Evolutionary conservation across 345 rosid genomes (phyloP), one percentile per base, ranked within the genome.

Genomic region (Mercurialis annua): DNA sequence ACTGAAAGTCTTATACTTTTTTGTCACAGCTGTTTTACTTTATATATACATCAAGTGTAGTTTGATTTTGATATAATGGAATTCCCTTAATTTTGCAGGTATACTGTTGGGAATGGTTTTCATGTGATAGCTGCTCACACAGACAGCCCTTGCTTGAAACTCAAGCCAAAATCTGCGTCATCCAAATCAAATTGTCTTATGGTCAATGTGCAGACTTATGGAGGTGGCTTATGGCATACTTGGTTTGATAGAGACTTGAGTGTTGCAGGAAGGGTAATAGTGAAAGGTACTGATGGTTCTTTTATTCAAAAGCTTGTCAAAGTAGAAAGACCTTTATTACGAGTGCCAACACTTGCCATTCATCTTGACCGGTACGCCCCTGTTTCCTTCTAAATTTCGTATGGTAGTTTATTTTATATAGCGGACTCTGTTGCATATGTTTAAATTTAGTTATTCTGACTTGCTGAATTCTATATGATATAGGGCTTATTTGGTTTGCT

Each of bases 201-300:
- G 94, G 94, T 90, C 48, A 89, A 87, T 78, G 97, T 93, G 74
- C 97, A 93, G 76, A 90, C 96, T 30, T 93, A 93, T 74, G 98
- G 98, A 26, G 86, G 90, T 78, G 98, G 97, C 73, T 80, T 93
- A 70, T 93, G 98, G 98, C 96, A 93, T 50, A 93, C 98, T 10
- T 93, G 98, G 98, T 93, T 93, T 67, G 97, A 90, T 74, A 82
- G 98, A 72, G 98, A 93, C 71, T 79, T 93, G 80, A 93, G 90
- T 78, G 94, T 90, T 77, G 98, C 98, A 1, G 98, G 98, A 62
- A 82, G 97, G 78, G 94, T 82, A 48, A 84, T 93, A 68, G 75
- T 93, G 67, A 89, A 85, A 77, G 82, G 79, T 57, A 67, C 83
- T 12, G 75, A 87, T 73, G 96, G 91, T 49, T 87, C 88, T 11